Evolutionary conservation across 1,284 basidiomycete species (phyloP).

Genomic region (Mycena citricolor): DNA sequence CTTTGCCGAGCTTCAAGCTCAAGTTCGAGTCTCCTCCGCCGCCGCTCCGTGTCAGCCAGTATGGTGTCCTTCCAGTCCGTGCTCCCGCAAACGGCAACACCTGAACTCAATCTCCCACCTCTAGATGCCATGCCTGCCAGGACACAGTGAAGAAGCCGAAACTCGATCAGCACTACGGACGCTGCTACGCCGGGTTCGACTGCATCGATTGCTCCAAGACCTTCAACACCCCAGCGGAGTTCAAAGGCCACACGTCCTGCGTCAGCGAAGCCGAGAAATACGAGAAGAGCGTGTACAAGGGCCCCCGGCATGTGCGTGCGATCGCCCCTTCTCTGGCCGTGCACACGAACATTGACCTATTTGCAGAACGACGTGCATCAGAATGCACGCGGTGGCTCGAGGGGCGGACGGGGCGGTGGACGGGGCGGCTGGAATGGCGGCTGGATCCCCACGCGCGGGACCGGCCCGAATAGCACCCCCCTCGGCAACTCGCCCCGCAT

Average conservation of each 20-base stretch:
- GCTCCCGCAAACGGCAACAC: not conserved
- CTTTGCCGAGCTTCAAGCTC: not conserved
- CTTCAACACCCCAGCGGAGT: constrained; percentile 73
- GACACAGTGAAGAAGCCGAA: constrained; percentile 93
- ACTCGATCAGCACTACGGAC: constrained; percentile 65
- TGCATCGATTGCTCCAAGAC: constrained; percentile 88
- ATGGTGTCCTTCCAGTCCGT: constrained; percentile 48
- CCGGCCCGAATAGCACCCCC: constrained; percentile 68
- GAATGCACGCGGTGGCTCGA: constrained; percentile 19
- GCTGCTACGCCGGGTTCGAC: constrained; percentile 72
- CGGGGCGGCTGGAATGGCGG: constrained; percentile 29
- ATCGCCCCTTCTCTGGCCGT: not conserved
- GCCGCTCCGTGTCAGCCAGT: not conserved
- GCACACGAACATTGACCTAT: too few species aligned
- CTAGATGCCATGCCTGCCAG: constrained; percentile 61
- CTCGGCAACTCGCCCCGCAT: constrained; percentile 61
- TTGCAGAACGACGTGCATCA: constrained; percentile 20
- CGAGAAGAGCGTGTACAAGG: constrained; percentile 83
- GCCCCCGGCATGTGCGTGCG: constrained; percentile 47
- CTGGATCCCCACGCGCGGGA: constrained; percentile 39
- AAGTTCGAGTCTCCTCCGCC: not conserved
- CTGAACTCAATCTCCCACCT: constrained; percentile 6
- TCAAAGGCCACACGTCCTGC: constrained; percentile 82
- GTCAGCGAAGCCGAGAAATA: constrained; percentile 92
- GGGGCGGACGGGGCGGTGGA: constrained; percentile 27